Percentiles rank a stretch among this genome's conserved stretches.
Evolutionary conservation across 805 yeast genomes (phyloP).

Genomic region (Lachancea fermentati): DNA sequence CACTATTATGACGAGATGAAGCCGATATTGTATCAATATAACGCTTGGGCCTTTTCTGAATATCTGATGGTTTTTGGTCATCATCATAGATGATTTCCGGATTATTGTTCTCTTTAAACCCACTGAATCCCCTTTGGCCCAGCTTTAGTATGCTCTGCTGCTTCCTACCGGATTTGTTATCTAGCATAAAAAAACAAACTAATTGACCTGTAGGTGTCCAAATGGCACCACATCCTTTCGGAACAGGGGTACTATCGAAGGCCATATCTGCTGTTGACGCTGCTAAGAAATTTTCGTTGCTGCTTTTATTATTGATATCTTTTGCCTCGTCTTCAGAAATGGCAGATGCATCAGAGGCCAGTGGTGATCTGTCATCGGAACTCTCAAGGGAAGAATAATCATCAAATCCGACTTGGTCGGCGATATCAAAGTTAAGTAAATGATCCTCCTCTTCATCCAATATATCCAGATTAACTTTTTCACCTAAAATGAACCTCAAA

Average conservation of each 20-base stretch:
- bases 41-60: conserved; percentile 26
- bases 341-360: conserved; percentile 30
- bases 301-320: conserved; percentile 9
- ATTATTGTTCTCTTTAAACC: conserved; percentile 18
- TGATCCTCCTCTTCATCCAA: conserved; percentile 34
- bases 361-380: conserved; percentile 34
- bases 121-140: conserved; percentile 21
- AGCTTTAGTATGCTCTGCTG: conserved; percentile 30
- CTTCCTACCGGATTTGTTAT: conserved; percentile 37
- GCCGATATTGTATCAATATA: conserved; percentile 28
- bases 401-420: conserved; percentile 32
- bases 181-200: conserved; percentile 74
- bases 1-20: conserved; percentile 8
- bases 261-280: conserved; percentile 22
- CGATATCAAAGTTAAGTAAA: conserved; percentile 27
- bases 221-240: conserved; percentile 88
- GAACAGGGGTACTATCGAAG: conserved; percentile 81
- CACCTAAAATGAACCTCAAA: conserved; percentile 75
- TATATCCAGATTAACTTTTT: conserved; percentile 46
- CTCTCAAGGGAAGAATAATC: conserved; percentile 30
- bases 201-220: conserved; percentile 79
- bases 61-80: conserved; percentile 5
- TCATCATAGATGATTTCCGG: conserved; percentile 12
- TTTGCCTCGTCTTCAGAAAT: conserved; percentile 37
- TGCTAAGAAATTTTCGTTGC: conserved; percentile 6